phyloP scores from a whole-genome alignment of 2,329 filamentous ascomycete species.

The Alternaria brassicicola region DNA sequence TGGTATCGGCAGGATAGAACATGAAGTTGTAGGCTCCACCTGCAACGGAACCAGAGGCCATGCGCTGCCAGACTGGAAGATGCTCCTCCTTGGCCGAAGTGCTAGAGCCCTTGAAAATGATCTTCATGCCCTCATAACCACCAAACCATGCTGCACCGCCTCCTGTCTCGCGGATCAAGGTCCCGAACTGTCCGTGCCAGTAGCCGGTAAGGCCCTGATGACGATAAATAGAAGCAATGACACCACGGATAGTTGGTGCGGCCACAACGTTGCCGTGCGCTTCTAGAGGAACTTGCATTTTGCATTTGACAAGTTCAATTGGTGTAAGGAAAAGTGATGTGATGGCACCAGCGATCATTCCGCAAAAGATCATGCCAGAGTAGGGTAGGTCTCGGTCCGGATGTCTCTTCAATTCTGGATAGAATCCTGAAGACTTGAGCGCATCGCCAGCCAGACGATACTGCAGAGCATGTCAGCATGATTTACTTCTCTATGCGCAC shows the following conservation, averaged over 20 bases:
- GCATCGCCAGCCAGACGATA: conserved; percentile 59
- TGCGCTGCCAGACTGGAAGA: conserved; percentile 84
- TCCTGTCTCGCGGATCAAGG: conserved; percentile 90
- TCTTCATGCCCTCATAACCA: conserved; percentile 61
- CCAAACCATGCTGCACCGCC: conserved; percentile 94
- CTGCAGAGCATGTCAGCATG: conserved; percentile 40
- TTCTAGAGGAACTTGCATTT: conserved; percentile 79
- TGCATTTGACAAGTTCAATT: conserved; percentile 97
- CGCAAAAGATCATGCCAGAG: conserved; percentile 76
- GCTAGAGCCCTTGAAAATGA: conserved; percentile 66
- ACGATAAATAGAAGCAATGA: conserved; percentile 80
- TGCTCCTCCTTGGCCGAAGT: conserved; percentile 55
- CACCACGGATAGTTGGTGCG: conserved; percentile 68
- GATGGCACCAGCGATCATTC: conserved; percentile 84
- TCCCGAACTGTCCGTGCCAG: conserved; percentile 94
- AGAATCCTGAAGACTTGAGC: conserved; percentile 66
- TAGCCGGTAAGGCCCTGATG: conserved; percentile 85
- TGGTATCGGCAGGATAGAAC: conserved; percentile 95
- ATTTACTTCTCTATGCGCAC: not conserved
- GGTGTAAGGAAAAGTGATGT: conserved; percentile 92
- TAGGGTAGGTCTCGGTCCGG: conserved; percentile 68
- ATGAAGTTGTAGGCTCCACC: conserved; percentile 96
- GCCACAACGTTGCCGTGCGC: conserved; percentile 48
- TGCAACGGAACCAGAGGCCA: conserved; percentile 82
- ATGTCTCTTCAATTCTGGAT: conserved; percentile 53